Conservation (phyloP, 1,284 basidiomycete species). For the Cutaneotrichosporon sp. region DNA sequence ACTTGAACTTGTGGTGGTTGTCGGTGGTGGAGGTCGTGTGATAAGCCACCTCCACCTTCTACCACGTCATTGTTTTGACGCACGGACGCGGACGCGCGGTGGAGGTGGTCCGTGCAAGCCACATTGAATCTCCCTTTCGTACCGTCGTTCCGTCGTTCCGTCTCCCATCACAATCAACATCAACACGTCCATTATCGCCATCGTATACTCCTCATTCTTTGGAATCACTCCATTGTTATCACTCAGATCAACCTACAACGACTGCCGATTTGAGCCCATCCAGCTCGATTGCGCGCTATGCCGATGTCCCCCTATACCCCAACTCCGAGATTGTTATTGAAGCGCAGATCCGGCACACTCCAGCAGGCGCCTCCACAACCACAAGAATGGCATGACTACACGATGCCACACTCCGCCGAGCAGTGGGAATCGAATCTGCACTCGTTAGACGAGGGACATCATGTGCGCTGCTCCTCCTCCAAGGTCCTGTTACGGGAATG, state of each 20-base stretch:
- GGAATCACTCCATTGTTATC: too few relatives aligned
- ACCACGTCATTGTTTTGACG: background rate
- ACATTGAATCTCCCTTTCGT: too few relatives aligned
- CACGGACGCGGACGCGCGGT: constrained; percentile 1
- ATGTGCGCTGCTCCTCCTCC: too few relatives aligned
- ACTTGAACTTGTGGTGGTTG: too few relatives aligned
- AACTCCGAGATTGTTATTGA: too few relatives aligned
- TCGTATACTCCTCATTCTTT: too few relatives aligned
- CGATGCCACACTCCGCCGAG: background rate
- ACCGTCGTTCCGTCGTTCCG: too few relatives aligned
- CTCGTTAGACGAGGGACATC: background rate
- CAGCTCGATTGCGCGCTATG: too few relatives aligned
- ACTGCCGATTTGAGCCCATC: too few relatives aligned
- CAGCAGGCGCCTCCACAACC: background rate
- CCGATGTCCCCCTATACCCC: too few relatives aligned
- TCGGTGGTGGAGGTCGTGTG: background rate
- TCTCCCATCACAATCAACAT: background rate
- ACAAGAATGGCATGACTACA: background rate
- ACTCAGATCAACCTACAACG: too few relatives aligned
- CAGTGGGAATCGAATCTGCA: background rate
- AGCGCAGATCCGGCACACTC: background rate
- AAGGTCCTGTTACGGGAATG: too few relatives aligned
- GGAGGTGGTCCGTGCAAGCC: constrained; percentile 13
- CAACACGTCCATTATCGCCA: background rate
- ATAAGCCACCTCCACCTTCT: background rate